Evolutionary conservation across 495 filamentous ascomycete genomes (phyloP), one percentile per base, ranked within the genome.

Genomic region (Sabuloglossum arenarium): DNA sequence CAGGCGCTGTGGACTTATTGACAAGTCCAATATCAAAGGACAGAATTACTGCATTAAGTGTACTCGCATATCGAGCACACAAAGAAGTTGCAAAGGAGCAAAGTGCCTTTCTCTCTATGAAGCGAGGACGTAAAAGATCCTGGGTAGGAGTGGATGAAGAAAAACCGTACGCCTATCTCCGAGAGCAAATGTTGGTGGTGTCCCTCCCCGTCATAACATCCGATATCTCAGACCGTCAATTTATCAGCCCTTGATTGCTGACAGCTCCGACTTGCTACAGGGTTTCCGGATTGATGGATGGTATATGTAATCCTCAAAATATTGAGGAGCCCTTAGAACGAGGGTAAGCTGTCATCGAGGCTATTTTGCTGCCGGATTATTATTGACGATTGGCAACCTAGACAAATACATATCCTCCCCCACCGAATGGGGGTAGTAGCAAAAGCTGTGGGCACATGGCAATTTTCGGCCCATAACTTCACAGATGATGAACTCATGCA

Each of bases 131-230:
- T 54, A 93, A 91, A 67, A 79, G 86, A 53, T 94, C 89, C 1
- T 94, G 87, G 88, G 86, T 96, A 42, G 88, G 88, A 28, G 76
- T 90, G n/a, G 76, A 84, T 60, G 81, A 89, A 63, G 76, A 83
- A 62, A 86, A 88, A 63, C 84, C 84, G n/a, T 94, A 86, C 71
- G 79, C 84, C 25, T 95, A 93, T 68, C 71, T 94, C 58, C 74
- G 86, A 61, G 88, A 94, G 72, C 79, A 76, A 16, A 86, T 86
- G 80, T 75, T 67, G 37, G 70, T 64, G 31, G 16, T 52, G 43
- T 27, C 54, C 14, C 53, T 19, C 27, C 54, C 27, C 2, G 31
- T 12, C 31, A 27, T 3, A 25, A 29, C 47, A 0, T 29, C 12
- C 12, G 23, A 6, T 52, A 1, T n/a, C n/a, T 52, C 1, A 53